Evolutionary conservation across 768 basidiomycete genomes (phyloP).

Genomic region (Amanita brunnescens): DNA sequence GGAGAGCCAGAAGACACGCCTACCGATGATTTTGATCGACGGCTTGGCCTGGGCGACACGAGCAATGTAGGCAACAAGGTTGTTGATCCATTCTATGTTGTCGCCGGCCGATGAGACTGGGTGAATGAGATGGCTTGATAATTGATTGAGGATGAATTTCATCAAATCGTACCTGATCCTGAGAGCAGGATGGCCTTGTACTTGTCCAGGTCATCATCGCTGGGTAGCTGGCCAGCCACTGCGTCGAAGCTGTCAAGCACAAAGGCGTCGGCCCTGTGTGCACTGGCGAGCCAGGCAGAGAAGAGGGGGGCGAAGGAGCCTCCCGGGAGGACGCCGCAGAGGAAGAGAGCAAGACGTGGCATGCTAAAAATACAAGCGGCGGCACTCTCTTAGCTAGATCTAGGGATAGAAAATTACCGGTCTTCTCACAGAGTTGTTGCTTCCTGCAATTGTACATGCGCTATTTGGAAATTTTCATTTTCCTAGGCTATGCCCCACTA

Average conservation of each 20-base stretch:
- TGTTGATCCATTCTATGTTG: slow-evolving; percentile 66
- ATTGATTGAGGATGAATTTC: not conserved
- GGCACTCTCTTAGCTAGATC: no score
- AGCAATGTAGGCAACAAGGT: slow-evolving; percentile 51
- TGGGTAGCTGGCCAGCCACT: slow-evolving; percentile 53
- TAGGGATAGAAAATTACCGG: no score
- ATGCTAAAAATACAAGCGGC: slow-evolving; percentile 11
- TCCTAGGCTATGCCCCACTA: slow-evolving; percentile 41
- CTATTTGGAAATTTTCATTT: not conserved
- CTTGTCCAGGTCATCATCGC: slow-evolving; percentile 34
- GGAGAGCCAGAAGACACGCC: slow-evolving; percentile 6
- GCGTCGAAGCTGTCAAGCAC: slow-evolving; percentile 48
- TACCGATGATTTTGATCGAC: slow-evolving; percentile 65
- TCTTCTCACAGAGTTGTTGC: slow-evolving; percentile 26
- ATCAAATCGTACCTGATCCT: slow-evolving; percentile 59
- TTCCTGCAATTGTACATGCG: not conserved
- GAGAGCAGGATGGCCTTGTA: slow-evolving; percentile 74
- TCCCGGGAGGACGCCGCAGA: slow-evolving; percentile 53
- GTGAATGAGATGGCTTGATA: not conserved
- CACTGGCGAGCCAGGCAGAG: not conserved
- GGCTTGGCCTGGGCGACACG: slow-evolving; percentile 42
- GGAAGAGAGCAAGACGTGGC: slow-evolving; percentile 41
- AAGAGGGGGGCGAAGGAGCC: not conserved
- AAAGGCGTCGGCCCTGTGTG: not conserved
- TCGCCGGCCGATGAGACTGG: slow-evolving; percentile 62